Evolutionary conservation across 2,329 filamentous ascomycete species (phyloP), one percentile per base, ranked within the genome.

Genomic region (Cryphonectria carpinicola): DNA sequence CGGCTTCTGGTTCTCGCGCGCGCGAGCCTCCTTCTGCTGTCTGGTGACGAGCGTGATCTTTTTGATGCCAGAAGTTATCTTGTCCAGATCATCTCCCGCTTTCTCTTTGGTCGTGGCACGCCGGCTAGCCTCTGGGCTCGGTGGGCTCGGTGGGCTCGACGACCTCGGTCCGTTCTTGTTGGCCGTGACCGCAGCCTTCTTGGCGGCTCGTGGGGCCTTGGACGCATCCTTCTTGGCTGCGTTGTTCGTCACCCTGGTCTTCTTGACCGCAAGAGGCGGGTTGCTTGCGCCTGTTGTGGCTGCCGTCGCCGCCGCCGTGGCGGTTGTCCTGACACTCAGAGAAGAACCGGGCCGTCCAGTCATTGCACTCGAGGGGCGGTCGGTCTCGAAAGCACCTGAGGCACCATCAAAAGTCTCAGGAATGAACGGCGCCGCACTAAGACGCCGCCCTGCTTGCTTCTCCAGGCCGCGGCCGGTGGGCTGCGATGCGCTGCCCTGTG

Each of bases 31-130:
- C 74, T 84, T 86, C 75, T 89, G 86, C 54, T 87, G 83, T 71
- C 89, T 84, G 1, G 87, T 89, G 54, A 90, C 82, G 35, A 90
- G 77, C 76, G 87, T 89, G 70, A 91, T 87, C 77, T 86, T 89
- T 77, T 87, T 89, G 84, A 90, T 87, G 1, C 87, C 85, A 49
- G 81, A 83, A 0, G 88, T 86, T 72, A 91, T 82, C 65, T 80
- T 84, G 67, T 90, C 87, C 49, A 91, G 76, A 65, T 85, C 85
- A 64, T 83, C 80, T 3, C 74, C 76, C 10, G 77, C 65, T 19
- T 73, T 73, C 6, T 70, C 61, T 3, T 49, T 35, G 11, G 74
- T 62, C 13, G 73, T 43, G 17, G 71, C 22, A 32, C n/a, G 28
- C 32, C 54, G 56, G 14, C 32, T n/a, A 10, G 64, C 39, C 56